phyloP scores from a whole-genome alignment of 2,329 filamentous ascomycete species.

The Tetracladium maxilliforme region DNA sequence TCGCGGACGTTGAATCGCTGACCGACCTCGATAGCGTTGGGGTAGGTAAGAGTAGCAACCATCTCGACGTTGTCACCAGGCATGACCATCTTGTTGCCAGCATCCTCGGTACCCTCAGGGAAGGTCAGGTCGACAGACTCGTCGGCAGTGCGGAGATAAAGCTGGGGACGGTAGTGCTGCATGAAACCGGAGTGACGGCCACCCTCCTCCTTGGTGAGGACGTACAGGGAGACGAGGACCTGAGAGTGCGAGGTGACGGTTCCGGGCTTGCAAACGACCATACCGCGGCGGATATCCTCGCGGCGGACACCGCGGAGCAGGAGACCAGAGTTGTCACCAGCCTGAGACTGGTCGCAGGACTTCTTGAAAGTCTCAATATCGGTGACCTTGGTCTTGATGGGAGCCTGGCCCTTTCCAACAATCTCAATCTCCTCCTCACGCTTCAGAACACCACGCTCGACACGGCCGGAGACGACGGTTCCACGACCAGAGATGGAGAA shows the following conservation, averaged over 20 bases:
- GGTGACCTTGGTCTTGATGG: conserved; percentile 98
- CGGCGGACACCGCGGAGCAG: conserved; percentile 91
- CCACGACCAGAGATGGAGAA: conserved; percentile 88
- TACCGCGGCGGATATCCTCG: conserved; percentile 87
- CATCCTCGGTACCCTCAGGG: conserved; percentile 69
- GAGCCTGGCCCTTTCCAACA: conserved; percentile 65
- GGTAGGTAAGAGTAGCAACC: conserved; percentile 72
- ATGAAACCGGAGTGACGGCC: conserved; percentile 92
- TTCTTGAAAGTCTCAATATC: conserved; percentile 99
- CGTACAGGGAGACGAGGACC: conserved; percentile 93
- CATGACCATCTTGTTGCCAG: conserved; percentile 72
- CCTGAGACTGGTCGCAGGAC: conserved; percentile 90
- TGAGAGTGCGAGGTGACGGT: conserved; percentile 75
- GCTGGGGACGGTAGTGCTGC: conserved; percentile 92
- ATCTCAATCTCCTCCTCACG: conserved; percentile 90
- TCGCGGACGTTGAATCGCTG: conserved; percentile 98
- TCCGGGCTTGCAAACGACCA: conserved; percentile 81
- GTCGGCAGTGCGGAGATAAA: conserved; percentile 88
- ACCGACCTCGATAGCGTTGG: conserved; percentile 77
- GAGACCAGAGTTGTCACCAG: conserved; percentile 96
- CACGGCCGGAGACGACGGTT: conserved; percentile 91
- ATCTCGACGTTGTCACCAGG: conserved; percentile 99
- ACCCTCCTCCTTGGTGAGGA: conserved; percentile 94
- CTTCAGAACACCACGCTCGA: conserved; percentile 91
- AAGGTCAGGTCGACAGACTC: conserved; percentile 66